Evolutionary conservation across 129 eudicot genomes (phyloP).

Genomic region (Artemisia tridentata): DNA sequence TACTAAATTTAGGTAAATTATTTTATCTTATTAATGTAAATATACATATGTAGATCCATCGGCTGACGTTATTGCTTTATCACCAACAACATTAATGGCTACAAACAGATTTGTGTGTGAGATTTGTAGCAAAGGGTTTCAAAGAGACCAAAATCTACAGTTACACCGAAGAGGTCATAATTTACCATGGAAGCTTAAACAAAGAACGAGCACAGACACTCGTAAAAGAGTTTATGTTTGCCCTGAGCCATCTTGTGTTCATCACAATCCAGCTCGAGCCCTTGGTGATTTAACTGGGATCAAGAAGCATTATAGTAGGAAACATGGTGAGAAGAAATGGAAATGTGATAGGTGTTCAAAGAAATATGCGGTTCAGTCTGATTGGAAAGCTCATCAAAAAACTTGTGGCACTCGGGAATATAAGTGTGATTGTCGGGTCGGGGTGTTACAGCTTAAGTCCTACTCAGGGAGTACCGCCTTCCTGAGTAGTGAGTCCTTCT

Average conservation of each 20-base stretch:
- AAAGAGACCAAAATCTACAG: constrained; percentile 64
- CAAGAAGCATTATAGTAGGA: constrained; percentile 51
- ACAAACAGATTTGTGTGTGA: constrained; percentile 72
- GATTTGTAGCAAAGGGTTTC: constrained; percentile 70
- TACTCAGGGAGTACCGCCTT: too few relatives aligned
- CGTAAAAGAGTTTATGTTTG: constrained; percentile 34
- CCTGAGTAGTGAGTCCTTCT: too few relatives aligned
- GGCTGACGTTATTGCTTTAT: constrained; percentile 68
- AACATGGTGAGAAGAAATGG: constrained; percentile 30
- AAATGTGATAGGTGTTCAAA: constrained; percentile 25
- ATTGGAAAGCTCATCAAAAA: constrained; percentile 27
- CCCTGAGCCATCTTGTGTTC: constrained; percentile 62
- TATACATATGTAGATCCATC: constrained; percentile 47
- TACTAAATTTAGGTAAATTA: too few relatives aligned
- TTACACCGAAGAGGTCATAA: constrained; percentile 25
- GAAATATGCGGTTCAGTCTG: constrained; percentile 27
- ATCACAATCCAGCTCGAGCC: constrained; percentile 59
- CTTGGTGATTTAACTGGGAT: constrained; percentile 71
- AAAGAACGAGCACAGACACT: constrained; percentile 10
- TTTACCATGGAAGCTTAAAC: constrained; percentile 23
- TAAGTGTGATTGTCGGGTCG: constrained; percentile 28
- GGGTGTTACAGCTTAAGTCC: too few relatives aligned
- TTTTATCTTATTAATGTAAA: not conserved
- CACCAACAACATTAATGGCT: constrained; percentile 72
- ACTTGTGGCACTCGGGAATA: constrained; percentile 28